Evolutionary conservation across 2,329 filamentous ascomycete genomes (phyloP).

Genomic region (Cladobotryum protrusum): DNA sequence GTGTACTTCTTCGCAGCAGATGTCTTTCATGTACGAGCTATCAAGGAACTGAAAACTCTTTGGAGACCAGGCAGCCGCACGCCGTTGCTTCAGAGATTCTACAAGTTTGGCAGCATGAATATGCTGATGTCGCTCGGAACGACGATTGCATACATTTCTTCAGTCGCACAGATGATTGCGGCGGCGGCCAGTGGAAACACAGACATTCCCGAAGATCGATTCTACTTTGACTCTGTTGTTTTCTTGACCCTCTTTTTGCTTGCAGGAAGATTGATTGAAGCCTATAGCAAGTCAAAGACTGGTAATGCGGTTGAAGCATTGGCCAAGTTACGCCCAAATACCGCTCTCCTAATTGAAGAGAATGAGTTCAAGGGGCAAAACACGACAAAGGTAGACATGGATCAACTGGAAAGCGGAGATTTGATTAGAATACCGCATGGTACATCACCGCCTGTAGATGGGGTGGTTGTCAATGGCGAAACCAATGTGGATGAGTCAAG

Average conservation of each 20-base stretch:
- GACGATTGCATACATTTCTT: conserved; percentile 79
- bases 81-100: conserved; percentile 69
- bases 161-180: conserved; percentile 69
- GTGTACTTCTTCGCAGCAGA: conserved; percentile 85
- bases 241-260: conserved; percentile 88
- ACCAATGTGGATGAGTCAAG: conserved; percentile 83
- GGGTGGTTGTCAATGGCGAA: conserved; percentile 55
- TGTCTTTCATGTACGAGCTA: conserved; percentile 70
- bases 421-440: conserved; percentile 71
- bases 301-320: conserved; percentile 79
- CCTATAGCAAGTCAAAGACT: conserved; percentile 86
- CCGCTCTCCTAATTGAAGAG: conserved; percentile 62
- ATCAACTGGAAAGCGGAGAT: conserved; percentile 70
- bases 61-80: conserved; percentile 72
- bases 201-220: conserved; percentile 39
- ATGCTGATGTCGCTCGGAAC: conserved; percentile 86
- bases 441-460: conserved; percentile 79
- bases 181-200: conserved; percentile 42
- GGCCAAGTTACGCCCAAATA: conserved; percentile 68
- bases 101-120: conserved; percentile 96
- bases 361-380: conserved; percentile 28
- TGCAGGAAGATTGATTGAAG: conserved; percentile 67
- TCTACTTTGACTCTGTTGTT: conserved; percentile 90
- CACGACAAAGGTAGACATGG: conserved; percentile 47
- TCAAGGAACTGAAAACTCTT: conserved; percentile 71